Evolutionary conservation across 2,329 filamentous ascomycete species (phyloP).

Genomic region (Scedosporium aurantiacum): DNA sequence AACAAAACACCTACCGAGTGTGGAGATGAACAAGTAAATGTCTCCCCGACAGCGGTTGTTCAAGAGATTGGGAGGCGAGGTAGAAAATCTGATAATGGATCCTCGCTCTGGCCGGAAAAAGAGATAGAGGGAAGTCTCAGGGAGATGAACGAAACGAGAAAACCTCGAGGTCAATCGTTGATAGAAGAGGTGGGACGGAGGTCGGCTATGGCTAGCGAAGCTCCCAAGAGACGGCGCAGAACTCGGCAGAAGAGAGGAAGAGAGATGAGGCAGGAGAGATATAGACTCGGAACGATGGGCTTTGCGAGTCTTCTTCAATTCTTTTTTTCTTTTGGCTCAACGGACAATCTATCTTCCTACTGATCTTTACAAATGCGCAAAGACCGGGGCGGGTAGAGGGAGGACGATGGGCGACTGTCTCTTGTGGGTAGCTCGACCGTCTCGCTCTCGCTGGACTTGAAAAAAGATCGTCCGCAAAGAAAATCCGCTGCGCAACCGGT

Average conservation of each 20-base stretch:
- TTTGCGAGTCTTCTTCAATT: not conserved
- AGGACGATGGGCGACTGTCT: constrained; percentile 7
- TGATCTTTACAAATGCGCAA: constrained; percentile 4
- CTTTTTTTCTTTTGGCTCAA: not conserved
- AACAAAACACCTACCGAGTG: constrained; percentile 44
- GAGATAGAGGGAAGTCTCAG: not conserved
- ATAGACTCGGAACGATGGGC: not conserved
- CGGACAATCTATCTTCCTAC: not conserved
- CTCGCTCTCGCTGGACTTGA: constrained; percentile 2
- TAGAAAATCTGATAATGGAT: not conserved
- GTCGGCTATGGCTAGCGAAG: not conserved
- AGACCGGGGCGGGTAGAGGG: constrained; percentile 1
- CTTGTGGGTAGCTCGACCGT: constrained; percentile 6
- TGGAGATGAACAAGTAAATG: constrained; percentile 98
- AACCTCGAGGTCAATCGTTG: not conserved
- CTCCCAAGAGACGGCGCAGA: not conserved
- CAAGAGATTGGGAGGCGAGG: not conserved
- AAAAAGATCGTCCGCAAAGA: not conserved
- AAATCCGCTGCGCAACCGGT: not conserved
- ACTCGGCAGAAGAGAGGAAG: not conserved
- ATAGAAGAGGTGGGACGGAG: not conserved
- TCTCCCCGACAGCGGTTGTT: constrained; percentile 57
- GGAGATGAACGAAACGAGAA: not conserved
- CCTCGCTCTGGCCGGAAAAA: not conserved
- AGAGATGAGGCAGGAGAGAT: not conserved